A percentile compares a stretch with the other conserved stretches of the same genome.
These are phyloP conservation scores for Microdochium bolleyi DNA, from an alignment of 2,329 filamentous ascomycete species.

Conservation along the genomic window DNA sequence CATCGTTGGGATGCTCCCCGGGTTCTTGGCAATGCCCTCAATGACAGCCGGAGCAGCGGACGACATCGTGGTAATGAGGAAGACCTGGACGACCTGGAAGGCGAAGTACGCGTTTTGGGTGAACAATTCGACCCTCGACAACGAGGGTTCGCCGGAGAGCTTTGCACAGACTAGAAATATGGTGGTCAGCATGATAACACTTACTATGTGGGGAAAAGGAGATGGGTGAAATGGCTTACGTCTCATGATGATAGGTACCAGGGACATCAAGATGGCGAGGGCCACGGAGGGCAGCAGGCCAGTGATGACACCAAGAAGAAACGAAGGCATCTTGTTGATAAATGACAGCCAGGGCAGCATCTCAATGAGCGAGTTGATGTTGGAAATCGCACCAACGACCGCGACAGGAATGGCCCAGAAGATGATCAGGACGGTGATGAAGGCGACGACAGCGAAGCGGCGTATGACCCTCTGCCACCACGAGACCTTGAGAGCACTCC, in stretches of 20 bases:
- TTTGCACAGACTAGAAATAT: slow-evolving; percentile 59
- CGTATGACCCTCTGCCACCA: slow-evolving; percentile 82
- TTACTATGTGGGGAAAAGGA: background rate
- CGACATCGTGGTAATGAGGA: slow-evolving; percentile 76
- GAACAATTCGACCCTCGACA: slow-evolving; percentile 75
- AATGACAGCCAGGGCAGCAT: slow-evolving; percentile 61
- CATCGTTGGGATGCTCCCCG: slow-evolving; percentile 51
- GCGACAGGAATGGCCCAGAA: slow-evolving; percentile 79
- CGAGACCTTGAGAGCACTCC: slow-evolving; percentile 73
- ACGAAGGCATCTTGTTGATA: slow-evolving; percentile 59
- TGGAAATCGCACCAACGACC: slow-evolving; percentile 78
- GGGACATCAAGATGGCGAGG: slow-evolving; percentile 75
- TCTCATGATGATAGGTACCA: slow-evolving; percentile 77
- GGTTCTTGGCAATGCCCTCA: slow-evolving; percentile 53
- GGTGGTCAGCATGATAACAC: slow-evolving; percentile 5
- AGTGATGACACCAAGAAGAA: slow-evolving; percentile 75
- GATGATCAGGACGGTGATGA: slow-evolving; percentile 70
- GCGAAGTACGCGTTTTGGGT: slow-evolving; percentile 88
- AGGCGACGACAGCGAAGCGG: slow-evolving; percentile 58
- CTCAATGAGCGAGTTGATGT: slow-evolving; percentile 60
- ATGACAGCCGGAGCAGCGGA: slow-evolving; percentile 70
- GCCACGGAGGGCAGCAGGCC: slow-evolving; percentile 76
- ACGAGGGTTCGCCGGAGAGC: slow-evolving; percentile 70
- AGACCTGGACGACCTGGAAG: slow-evolving; percentile 87
- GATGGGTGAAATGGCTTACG: slow-evolving; percentile 35